A percentile compares a stretch with the other conserved stretches of the same genome.
phyloP scores from a whole-genome alignment of 495 filamentous ascomycete genomes.

The Durotheca rogersii region DNA sequence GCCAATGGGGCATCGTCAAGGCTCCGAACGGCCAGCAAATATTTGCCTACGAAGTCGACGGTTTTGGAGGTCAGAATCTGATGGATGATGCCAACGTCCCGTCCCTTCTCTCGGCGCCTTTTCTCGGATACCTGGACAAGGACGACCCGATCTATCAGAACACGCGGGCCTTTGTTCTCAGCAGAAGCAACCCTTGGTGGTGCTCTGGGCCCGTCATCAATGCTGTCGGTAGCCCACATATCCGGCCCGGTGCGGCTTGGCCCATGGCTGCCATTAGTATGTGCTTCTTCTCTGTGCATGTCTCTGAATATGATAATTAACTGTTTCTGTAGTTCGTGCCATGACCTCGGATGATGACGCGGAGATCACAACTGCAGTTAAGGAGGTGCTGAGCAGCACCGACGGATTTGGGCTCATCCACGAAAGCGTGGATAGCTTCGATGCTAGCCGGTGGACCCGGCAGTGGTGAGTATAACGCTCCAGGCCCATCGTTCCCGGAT shows the following conservation, averaged over 20 bases:
- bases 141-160: conserved; percentile 50
- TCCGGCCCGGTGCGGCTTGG: conserved; percentile 59
- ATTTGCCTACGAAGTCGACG: conserved; percentile 64
- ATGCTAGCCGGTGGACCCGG: conserved; percentile 56
- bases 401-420: conserved; percentile 61
- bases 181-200: conserved; percentile 57
- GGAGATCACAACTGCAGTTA: conserved; percentile 51
- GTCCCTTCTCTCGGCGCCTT: conserved; percentile 53
- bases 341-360: conserved; percentile 45
- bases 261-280: conserved; percentile 57
- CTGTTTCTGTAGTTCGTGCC: conserved; percentile 31
- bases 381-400: conserved; percentile 52
- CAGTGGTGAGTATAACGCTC: conserved; percentile 45
- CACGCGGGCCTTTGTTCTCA: conserved; percentile 53
- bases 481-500: neutral
- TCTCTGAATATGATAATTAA: neutral
- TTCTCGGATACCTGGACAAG: conserved; percentile 50
- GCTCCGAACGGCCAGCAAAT: conserved; percentile 43
- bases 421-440: conserved; percentile 58
- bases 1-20: conserved; percentile 45
- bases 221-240: conserved; percentile 58
- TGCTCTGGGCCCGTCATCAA: conserved; percentile 54
- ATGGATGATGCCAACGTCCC: conserved; percentile 69
- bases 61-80: conserved; percentile 52
- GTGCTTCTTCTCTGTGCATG: conserved; percentile 27